Evolutionary conservation across 805 yeast genomes (phyloP).

Genomic region (Lipomyces sp.): DNA sequence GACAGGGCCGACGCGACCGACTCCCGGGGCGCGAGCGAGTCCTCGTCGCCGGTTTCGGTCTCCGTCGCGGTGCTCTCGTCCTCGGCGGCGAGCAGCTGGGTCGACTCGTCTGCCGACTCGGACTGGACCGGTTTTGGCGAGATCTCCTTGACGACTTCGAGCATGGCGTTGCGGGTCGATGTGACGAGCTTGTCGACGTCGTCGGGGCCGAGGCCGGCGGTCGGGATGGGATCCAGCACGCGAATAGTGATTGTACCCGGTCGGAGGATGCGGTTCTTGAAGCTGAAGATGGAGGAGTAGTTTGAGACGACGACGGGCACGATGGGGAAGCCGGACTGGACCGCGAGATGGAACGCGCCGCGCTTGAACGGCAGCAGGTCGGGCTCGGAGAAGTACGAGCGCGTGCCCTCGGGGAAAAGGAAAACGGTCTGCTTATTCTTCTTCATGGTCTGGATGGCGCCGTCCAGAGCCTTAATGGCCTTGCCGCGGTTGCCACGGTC

Average conservation of each 20-base stretch:
- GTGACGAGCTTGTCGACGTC: slow-evolving; percentile 63
- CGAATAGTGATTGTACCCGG: slow-evolving; percentile 60
- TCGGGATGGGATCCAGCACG: slow-evolving; percentile 76
- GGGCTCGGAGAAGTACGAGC: slow-evolving; percentile 71
- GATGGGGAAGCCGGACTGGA: slow-evolving; percentile 84
- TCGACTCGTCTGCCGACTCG: neutral
- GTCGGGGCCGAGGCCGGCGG: slow-evolving; percentile 65
- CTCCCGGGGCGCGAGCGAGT: too few relatives aligned
- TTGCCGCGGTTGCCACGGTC: slow-evolving; percentile 75
- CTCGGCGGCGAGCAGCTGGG: neutral
- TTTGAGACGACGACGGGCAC: slow-evolving; percentile 87
- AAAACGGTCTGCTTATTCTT: slow-evolving; percentile 67
- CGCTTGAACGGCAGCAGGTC: slow-evolving; percentile 84
- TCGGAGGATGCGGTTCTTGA: slow-evolving; percentile 61
- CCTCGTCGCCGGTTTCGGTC: neutral
- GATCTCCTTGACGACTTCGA: slow-evolving; percentile 25
- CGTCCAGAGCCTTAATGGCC: slow-evolving; percentile 69
- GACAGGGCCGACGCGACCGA: neutral
- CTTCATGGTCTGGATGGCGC: slow-evolving; percentile 63
- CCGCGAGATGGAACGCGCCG: slow-evolving; percentile 97
- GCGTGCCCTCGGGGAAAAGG: slow-evolving; percentile 96
- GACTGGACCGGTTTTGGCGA: slow-evolving; percentile 7
- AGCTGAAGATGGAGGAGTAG: slow-evolving; percentile 68
- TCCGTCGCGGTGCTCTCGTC: neutral
- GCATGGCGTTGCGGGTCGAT: slow-evolving; percentile 59